phyloP scores from a whole-genome alignment of 345 rosid species.

The Rhizophora apiculata region DNA sequence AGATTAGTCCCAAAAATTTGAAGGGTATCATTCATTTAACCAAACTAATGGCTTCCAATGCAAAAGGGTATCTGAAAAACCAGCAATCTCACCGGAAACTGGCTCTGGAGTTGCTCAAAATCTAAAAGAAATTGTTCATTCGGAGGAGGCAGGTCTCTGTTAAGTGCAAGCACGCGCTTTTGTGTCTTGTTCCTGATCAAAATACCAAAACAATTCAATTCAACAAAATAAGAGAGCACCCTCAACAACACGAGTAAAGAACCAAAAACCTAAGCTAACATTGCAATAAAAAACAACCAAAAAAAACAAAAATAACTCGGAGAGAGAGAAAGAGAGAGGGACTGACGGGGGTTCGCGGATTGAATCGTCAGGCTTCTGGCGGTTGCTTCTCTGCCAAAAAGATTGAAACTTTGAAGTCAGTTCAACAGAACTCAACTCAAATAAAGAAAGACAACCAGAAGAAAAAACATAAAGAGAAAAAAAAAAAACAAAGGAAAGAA shows the following conservation, averaged over 20 bases:
- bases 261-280: neutral
- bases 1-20: too few relatives aligned
- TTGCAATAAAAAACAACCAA: neutral
- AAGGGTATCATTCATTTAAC: too few relatives aligned
- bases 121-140: constrained; percentile 86
- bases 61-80: neutral
- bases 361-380: constrained; percentile 75
- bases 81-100: constrained; percentile 50
- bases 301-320: neutral
- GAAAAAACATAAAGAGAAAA: neutral
- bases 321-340: neutral
- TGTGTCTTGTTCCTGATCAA: constrained; percentile 71
- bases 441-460: neutral
- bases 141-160: constrained; percentile 80
- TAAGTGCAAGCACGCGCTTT: constrained; percentile 80
- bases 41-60: neutral
- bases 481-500: neutral
- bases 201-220: neutral
- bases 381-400: constrained; percentile 57
- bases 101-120: constrained; percentile 81
- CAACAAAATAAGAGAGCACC: neutral
- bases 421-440: neutral
- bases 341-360: constrained; percentile 76
- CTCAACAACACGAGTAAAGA: neutral
- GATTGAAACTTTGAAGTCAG: neutral